Conservation (phyloP, 2,329 filamentous ascomycete genomes). For the Cordyceps militaris region DNA sequence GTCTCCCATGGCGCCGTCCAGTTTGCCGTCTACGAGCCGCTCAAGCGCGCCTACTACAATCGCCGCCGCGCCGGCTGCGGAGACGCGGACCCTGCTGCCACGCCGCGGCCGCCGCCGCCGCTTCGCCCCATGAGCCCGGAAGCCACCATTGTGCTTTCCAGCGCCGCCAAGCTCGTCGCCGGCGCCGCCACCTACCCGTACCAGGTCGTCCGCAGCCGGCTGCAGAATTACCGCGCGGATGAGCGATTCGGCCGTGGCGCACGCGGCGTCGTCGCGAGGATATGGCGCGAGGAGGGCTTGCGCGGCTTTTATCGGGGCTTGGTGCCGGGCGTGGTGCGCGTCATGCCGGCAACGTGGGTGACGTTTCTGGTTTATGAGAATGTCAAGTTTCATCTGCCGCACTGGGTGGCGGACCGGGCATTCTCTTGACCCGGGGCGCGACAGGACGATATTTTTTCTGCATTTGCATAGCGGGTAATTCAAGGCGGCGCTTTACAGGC, state of each 20-base stretch:
- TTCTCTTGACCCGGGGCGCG: background rate
- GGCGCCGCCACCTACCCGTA: slow-evolving; percentile 92
- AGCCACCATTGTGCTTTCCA: slow-evolving; percentile 76
- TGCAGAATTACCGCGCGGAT: slow-evolving; percentile 85
- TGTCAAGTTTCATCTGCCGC: slow-evolving; percentile 63
- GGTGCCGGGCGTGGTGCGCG: slow-evolving; percentile 79
- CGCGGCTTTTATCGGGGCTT: slow-evolving; percentile 88
- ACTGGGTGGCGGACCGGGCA: slow-evolving; percentile 23
- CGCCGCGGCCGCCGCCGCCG: too few species aligned
- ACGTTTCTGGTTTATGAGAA: slow-evolving; percentile 98
- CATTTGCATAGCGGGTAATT: background rate
- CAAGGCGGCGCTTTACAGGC: background rate
- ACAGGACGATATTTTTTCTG: too few species aligned
- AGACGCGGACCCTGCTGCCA: slow-evolving; percentile 16
- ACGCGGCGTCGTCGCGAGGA: slow-evolving; percentile 61
- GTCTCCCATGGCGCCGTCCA: slow-evolving; percentile 91
- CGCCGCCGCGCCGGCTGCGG: slow-evolving; percentile 22
- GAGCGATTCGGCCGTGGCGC: slow-evolving; percentile 64
- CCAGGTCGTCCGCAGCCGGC: slow-evolving; percentile 78
- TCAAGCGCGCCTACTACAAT: slow-evolving; percentile 50
- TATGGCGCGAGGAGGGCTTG: slow-evolving; percentile 73
- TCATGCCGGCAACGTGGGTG: slow-evolving; percentile 90
- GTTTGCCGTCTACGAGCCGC: slow-evolving; percentile 86
- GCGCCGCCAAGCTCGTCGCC: slow-evolving; percentile 76
- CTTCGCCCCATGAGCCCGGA: slow-evolving; percentile 67